Percentiles rank a stretch among this genome's conserved stretches.
Evolutionary conservation across 805 yeast species (phyloP).

Genomic region (Cyberlindnera nakhonratchasimensis): DNA sequence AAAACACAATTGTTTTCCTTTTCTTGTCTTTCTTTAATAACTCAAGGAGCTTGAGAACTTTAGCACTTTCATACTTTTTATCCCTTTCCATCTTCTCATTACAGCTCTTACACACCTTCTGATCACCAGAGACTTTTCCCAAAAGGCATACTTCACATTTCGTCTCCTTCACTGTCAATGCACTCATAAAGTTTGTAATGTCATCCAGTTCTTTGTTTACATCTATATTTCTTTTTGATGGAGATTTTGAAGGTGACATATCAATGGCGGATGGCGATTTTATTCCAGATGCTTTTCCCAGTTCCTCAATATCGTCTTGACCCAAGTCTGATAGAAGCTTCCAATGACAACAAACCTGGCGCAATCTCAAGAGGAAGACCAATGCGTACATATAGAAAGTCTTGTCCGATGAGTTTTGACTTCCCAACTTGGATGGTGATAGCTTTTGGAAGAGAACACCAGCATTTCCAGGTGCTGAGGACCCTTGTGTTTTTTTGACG

Average conservation of each 20-base stretch:
- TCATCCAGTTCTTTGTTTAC: slow-evolving; percentile 21
- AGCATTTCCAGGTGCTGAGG: slow-evolving; percentile 3
- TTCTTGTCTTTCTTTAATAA: slow-evolving; percentile 31
- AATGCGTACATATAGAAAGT: slow-evolving; percentile 27
- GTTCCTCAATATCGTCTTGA: slow-evolving; percentile 16
- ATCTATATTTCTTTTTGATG: slow-evolving; percentile 11
- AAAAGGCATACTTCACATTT: slow-evolving; percentile 26
- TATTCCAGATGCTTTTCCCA: slow-evolving; percentile 5
- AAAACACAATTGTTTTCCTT: slow-evolving; percentile 44
- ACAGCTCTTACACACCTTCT: slow-evolving; percentile 17
- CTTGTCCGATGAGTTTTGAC: slow-evolving; percentile 3
- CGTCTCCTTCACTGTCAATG: slow-evolving; percentile 23
- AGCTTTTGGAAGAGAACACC: slow-evolving; percentile 10
- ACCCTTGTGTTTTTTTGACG: not conserved
- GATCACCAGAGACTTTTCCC: slow-evolving; percentile 12
- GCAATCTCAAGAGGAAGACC: slow-evolving; percentile 32
- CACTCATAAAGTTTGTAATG: slow-evolving; percentile 21
- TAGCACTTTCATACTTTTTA: slow-evolving; percentile 30
- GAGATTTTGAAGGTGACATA: slow-evolving; percentile 14
- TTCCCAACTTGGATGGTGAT: slow-evolving; percentile 15
- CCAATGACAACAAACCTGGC: slow-evolving; percentile 38
- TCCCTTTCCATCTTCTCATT: slow-evolving; percentile 16
- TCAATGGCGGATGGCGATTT: not conserved
- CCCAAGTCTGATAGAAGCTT: slow-evolving; percentile 18
- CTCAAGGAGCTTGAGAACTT: slow-evolving; percentile 32